Evolutionary conservation across 768 basidiomycete genomes (phyloP).

Genomic region (Gloeopeniophorella convolvens): DNA sequence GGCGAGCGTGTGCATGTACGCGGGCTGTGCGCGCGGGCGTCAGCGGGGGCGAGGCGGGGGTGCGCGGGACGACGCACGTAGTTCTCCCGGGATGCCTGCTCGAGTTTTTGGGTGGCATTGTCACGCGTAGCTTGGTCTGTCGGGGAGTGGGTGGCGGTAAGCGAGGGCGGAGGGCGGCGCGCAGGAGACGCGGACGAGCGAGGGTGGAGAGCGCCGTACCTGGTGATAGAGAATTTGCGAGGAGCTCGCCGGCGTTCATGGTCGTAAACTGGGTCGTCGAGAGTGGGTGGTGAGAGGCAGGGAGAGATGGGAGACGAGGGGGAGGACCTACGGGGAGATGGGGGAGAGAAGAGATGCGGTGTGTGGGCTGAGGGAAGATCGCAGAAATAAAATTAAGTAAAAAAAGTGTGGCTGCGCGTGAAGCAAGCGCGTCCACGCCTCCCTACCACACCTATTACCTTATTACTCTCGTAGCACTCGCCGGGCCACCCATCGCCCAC

Average conservation of each 20-base stretch:
- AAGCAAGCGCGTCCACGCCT: too few species aligned
- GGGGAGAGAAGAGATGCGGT: background rate
- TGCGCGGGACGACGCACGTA: conserved; percentile 52
- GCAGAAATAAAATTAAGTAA: background rate
- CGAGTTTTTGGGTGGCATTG: conserved; percentile 85
- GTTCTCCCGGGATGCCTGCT: conserved; percentile 79
- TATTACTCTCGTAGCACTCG: too few species aligned
- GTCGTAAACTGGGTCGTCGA: conserved; percentile 30
- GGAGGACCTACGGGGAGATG: background rate
- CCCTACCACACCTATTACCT: too few species aligned
- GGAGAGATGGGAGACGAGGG: conserved; percentile 8
- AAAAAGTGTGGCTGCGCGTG: too few species aligned
- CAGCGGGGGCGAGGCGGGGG: conserved; percentile 16
- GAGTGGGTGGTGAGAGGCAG: too few species aligned
- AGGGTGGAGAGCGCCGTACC: conserved; percentile 45
- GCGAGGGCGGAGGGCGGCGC: conserved; percentile 13
- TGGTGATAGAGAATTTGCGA: conserved; percentile 87
- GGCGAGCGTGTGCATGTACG: conserved; percentile 89
- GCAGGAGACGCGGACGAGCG: conserved; percentile 23
- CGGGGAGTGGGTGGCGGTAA: conserved; percentile 18
- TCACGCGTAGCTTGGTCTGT: conserved; percentile 87
- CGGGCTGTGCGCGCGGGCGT: conserved; percentile 51
- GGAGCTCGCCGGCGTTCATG: conserved; percentile 89
- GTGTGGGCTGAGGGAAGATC: background rate
- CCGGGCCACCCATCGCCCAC: too few species aligned